Percentiles rank a stretch among this genome's conserved stretches.
Evolutionary conservation across 192 early-diverging fungal species (phyloP).

Genomic region (Cetraspora pellucida): DNA sequence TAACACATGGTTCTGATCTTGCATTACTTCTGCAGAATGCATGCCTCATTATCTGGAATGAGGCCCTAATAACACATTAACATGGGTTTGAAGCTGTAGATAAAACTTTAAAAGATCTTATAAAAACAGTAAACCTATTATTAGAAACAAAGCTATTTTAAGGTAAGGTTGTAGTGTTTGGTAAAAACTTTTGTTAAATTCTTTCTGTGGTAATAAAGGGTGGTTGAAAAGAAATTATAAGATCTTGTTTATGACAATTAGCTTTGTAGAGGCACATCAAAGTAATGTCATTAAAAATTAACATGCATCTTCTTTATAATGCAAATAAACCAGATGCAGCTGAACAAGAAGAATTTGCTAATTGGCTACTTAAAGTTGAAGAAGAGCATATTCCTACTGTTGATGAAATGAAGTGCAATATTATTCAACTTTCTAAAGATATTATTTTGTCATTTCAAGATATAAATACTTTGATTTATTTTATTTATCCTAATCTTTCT

Average conservation of each 20-base stretch:
- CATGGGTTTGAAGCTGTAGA: slow-evolving; percentile 25
- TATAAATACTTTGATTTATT: background rate
- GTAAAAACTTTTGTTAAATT: slow-evolving; percentile 29
- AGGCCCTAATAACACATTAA: slow-evolving; percentile 35
- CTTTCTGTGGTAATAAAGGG: slow-evolving; percentile 30
- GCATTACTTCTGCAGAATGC: slow-evolving; percentile 27
- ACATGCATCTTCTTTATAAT: slow-evolving; percentile 34
- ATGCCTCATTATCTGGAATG: slow-evolving; percentile 44
- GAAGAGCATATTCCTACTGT: no score
- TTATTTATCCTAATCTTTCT: slow-evolving; percentile 27
- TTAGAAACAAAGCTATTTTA: slow-evolving; percentile 29
- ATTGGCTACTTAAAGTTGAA: slow-evolving; percentile 9
- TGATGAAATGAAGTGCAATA: background rate
- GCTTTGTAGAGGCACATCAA: slow-evolving; percentile 32
- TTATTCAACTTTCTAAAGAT: background rate
- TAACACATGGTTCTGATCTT: background rate
- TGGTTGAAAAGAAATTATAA: slow-evolving; percentile 25
- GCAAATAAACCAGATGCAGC: background rate
- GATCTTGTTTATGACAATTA: slow-evolving; percentile 28
- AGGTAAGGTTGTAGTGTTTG: slow-evolving; percentile 31
- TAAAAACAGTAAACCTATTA: slow-evolving; percentile 1
- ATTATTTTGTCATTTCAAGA: background rate
- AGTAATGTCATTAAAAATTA: slow-evolving; percentile 31
- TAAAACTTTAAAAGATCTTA: slow-evolving; percentile 25
- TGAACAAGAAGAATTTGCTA: slow-evolving; percentile 24